Base-by-base conservation (phyloP, 1,139 yeast genomes). In the Zygosaccharomyces sapae region DNA sequence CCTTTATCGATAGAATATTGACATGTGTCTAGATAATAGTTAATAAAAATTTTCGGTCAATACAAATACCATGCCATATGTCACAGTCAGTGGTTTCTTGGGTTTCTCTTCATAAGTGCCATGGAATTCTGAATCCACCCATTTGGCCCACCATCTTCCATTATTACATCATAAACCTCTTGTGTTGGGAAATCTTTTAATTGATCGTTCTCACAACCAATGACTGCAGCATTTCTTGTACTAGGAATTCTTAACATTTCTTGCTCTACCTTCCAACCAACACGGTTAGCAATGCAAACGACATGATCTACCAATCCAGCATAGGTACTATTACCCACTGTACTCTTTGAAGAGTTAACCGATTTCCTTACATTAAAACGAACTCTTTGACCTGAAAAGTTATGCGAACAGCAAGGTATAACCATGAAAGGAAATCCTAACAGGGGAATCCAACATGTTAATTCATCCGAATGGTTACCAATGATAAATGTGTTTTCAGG, bases 391-490 rank as follows among this genome's bases (percentile, higher is more conserved):
- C 97, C 98, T 9, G 83, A 77, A 35, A 90, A 73, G 1, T 86
- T 79, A 65, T 92, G 96, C 0, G 97, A 88, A 65, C 98, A 92
- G 64, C 98, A 92, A 2, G 98, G 97, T 36, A 92, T 86, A 5
- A 89, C 96, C 70, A 90, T 73, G 62, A 88, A 92, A 2, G 97
- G 96, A 55, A 75, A 79, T 0, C 89, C 94, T 12, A 92, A 70
- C 9, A 92, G 68, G 1, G 98, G 98, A 25, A 90, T 81, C 97
- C 97, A 92, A 55, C 96, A 86, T 0, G 97, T 89, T 49, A 92
- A 73, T 63, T 92, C 97, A 64, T 92, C 98, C 0, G 96, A 86
- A 61, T 92, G 98, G 62, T 92, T 92, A 1, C 97, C 98, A 44
- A 92, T 89, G 35, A 90, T 69, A 59, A 92, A 92, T 0, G 95